Evolutionary conservation across 768 basidiomycete genomes (phyloP).

Genomic region (Collybia sp.): DNA sequence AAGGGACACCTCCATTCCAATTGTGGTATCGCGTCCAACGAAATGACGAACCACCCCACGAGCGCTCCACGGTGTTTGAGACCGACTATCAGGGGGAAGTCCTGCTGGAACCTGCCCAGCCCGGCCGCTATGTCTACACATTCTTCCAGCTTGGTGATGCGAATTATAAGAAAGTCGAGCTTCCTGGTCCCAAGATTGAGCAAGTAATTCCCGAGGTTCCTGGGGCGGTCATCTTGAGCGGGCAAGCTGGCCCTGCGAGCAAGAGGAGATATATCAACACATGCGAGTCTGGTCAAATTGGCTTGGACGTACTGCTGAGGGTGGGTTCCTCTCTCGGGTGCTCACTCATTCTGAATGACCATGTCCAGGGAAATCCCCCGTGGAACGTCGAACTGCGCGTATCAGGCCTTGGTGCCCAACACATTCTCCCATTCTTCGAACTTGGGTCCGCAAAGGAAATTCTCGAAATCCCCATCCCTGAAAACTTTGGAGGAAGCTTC

Average conservation of each 20-base stretch:
- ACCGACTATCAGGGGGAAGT: constrained; percentile 66
- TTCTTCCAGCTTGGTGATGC: constrained; percentile 75
- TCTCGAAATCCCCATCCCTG: constrained; percentile 61
- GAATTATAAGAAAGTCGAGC: constrained; percentile 71
- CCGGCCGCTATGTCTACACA: constrained; percentile 80
- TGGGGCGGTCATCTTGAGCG: constrained; percentile 58
- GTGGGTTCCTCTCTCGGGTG: constrained; percentile 31
- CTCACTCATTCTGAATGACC: background rate
- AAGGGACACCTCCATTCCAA: constrained; percentile 82
- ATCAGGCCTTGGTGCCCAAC: constrained; percentile 61
- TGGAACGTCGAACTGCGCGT: constrained; percentile 84
- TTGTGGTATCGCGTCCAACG: constrained; percentile 71
- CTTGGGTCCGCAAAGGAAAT: constrained; percentile 49
- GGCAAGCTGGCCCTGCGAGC: constrained; percentile 26
- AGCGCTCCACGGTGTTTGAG: constrained; percentile 51
- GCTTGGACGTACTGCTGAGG: constrained; percentile 71
- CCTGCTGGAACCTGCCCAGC: constrained; percentile 75
- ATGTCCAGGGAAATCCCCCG: constrained; percentile 72
- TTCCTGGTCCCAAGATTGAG: constrained; percentile 70
- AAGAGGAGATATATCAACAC: constrained; percentile 56
- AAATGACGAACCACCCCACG: constrained; percentile 53
- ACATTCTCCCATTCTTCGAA: constrained; percentile 46
- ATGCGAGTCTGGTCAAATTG: constrained; percentile 71
- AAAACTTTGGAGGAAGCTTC: constrained; percentile 66
- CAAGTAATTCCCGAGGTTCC: constrained; percentile 86